Evolutionary conservation across 768 basidiomycete species (phyloP), one percentile per base, ranked within the genome.

Genomic region (Lepiota venenata): DNA sequence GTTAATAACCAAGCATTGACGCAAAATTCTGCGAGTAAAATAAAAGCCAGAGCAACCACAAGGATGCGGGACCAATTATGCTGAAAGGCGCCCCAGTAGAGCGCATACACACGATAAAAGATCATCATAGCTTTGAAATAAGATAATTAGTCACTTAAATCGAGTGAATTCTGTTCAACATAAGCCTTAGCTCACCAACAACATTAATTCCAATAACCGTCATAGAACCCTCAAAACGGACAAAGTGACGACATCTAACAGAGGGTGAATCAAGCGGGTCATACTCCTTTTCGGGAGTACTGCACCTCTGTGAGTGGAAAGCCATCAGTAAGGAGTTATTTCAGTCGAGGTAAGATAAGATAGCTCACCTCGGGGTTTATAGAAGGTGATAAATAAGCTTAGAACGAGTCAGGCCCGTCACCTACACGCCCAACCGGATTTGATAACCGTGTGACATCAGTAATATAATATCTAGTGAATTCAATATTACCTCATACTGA

Each of bases 1-100:
- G 73, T 73, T 20, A 87, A 67, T 16, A 87, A 66, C 77, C 77
- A 85, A 1, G 73, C 71, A 56, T 81, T 83, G 56, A 80, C 62
- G 2, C 58, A 64, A 15, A 78, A 66, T 66, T 80, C 77, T 21
- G 73, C 50, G 11, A 74, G 9, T 27, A 82, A 72, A 4, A 84
- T 41, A 38, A 62, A 7, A 47, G 64, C 62, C 51, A 72, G 58
- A 22, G 32, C 32, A 32, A 59, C 27, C 52, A 60, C 58, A 50
- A 67, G 51, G 29, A 72, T 60, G 61, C 64, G 64, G 36, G 16
- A 16, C 45, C 42, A 21, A 21, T 11, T 14, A 15, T 37, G 10
- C 48, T 36, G 11, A 50, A 61, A 64, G 9, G 69, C 66, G 15
- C 60, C 54, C 11, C 68, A 64, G 52, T 76, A 78, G 39, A 79